Percentiles rank a stretch among this genome's conserved stretches.
These are phyloP conservation scores for Aspergillus sp. DNA, from an alignment of 2,329 filamentous ascomycete genomes.

Conservation along the genomic window DNA sequence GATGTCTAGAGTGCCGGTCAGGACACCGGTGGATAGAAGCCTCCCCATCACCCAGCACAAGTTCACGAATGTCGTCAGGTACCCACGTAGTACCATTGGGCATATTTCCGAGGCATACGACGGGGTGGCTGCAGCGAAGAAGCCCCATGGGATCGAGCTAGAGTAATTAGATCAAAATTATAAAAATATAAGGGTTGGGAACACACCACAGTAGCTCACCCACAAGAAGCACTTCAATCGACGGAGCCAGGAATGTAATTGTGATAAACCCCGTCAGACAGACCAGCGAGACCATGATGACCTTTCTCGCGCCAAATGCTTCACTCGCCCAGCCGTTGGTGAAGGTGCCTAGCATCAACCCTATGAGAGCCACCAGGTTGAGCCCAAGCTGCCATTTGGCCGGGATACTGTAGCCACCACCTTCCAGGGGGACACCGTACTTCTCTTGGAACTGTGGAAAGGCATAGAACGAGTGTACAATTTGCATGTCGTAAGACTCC, in stretches of 20 bases:
- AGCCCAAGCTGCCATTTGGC: constrained; percentile 36
- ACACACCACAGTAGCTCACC: constrained; percentile 32
- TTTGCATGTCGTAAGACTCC: constrained; percentile 30
- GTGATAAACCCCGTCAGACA: constrained; percentile 45
- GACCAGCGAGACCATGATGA: constrained; percentile 36
- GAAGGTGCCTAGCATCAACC: constrained; percentile 29
- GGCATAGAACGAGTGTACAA: constrained; percentile 37
- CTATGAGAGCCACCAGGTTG: constrained; percentile 19
- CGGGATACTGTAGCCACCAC: constrained; percentile 26
- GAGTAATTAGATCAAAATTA: background rate
- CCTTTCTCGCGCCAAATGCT: constrained; percentile 29
- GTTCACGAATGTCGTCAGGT: constrained; percentile 42
- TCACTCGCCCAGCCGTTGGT: constrained; percentile 30
- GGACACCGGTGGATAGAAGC: constrained; percentile 47
- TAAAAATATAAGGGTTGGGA: too few relatives aligned
- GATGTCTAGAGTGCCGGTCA: constrained; percentile 42
- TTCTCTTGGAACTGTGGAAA: constrained; percentile 32
- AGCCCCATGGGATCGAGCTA: background rate
- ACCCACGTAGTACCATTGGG: constrained; percentile 37
- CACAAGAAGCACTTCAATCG: constrained; percentile 43
- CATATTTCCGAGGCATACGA: constrained; percentile 45
- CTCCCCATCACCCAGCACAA: constrained; percentile 46
- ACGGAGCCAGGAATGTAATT: constrained; percentile 49
- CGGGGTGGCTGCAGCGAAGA: constrained; percentile 36
- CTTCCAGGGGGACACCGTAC: constrained; percentile 24